Evolutionary conservation across 176 grass and related monocot genomes (phyloP).

Genomic region (Zea mays): Zm-B73-REFERENCE-NAM-5.0 NC_050103.1:174523501-174524000

Average conservation of each 20-base stretch:
- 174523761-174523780: not conserved
- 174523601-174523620: conserved; percentile 21
- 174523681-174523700: not conserved
- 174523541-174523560: too few species aligned
- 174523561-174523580: too few species aligned
- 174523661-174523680: not conserved
- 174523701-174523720: not conserved
- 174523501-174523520: too few species aligned
- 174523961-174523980: not conserved
- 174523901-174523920: conserved; percentile 5
- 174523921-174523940: not conserved
- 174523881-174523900: not conserved
- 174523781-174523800: not conserved
- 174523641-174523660: conserved; percentile 27
- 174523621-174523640: conserved; percentile 11
- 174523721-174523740: too few species aligned
- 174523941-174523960: not conserved
- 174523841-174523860: conserved; percentile 19
- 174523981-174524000: too few species aligned
- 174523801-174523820: not conserved
- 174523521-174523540: too few species aligned
- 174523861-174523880: not conserved
- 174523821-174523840: not conserved
- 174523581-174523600: conserved; percentile 32
- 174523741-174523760: conserved; percentile 2